A percentile compares a stretch with the other conserved stretches of the same genome.
Evolutionary conservation across 1,284 basidiomycete genomes (phyloP).

Genomic region (Leccinum subrobustum): DNA sequence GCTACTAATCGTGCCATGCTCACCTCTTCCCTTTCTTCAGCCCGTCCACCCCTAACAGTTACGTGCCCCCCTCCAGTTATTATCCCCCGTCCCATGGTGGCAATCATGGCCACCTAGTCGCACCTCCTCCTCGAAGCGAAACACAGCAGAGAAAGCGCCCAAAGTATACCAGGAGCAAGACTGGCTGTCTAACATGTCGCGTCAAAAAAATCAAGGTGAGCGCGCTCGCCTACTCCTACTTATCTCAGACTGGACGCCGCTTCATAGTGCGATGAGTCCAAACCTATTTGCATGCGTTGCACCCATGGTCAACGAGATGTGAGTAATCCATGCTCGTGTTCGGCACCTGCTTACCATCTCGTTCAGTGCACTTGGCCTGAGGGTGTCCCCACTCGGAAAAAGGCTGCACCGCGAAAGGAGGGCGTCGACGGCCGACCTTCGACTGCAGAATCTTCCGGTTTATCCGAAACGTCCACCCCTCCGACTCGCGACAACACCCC

Average conservation of each 20-base stretch:
- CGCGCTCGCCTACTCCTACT: conserved; percentile 10
- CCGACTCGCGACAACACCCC: conserved; percentile 63
- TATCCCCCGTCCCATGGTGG: conserved; percentile 40
- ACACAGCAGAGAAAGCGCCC: conserved; percentile 69
- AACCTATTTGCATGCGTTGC: conserved; percentile 77
- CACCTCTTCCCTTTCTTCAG: conserved; percentile 23
- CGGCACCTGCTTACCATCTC: conserved; percentile 18
- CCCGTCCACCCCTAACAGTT: conserved; percentile 38
- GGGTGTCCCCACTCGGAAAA: conserved; percentile 61
- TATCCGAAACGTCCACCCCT: conserved; percentile 63
- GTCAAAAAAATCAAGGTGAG: conserved; percentile 84
- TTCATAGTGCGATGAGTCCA: conserved; percentile 75
- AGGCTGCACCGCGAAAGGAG: conserved; percentile 47
- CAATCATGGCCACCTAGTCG: conserved; percentile 46
- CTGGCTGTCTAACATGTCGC: conserved; percentile 80
- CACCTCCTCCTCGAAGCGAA: conserved; percentile 48
- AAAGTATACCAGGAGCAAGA: conserved; percentile 85
- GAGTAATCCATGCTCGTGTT: conserved; percentile 12
- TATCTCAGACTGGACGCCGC: conserved; percentile 13
- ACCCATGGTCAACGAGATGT: conserved; percentile 78
- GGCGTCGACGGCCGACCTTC: conserved; percentile 55
- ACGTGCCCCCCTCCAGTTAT: conserved; percentile 47
- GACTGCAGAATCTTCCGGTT: conserved; percentile 59
- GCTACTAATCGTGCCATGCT: conserved; percentile 8
- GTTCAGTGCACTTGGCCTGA: conserved; percentile 80